phyloP scores from a whole-genome alignment of 2,329 filamentous ascomycete species.

The Neurospora sp. region DNA sequence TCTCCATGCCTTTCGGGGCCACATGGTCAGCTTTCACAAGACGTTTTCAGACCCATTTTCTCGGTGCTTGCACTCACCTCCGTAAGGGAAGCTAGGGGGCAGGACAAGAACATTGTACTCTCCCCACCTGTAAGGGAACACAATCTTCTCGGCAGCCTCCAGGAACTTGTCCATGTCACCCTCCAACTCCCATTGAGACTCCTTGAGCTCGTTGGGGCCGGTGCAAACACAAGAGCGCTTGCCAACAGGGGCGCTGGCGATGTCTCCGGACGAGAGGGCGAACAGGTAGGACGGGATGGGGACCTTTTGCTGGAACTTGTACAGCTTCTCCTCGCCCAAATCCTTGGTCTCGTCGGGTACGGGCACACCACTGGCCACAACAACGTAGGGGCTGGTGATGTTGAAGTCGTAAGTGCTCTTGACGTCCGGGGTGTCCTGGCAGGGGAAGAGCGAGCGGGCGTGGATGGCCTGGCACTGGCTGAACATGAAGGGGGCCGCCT shows the following conservation, averaged over 20 bases:
- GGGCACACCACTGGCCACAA: slow-evolving; percentile 79
- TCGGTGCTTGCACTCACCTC: slow-evolving; percentile 39
- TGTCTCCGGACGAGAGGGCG: slow-evolving; percentile 79
- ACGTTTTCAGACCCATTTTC: background rate
- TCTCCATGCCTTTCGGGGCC: slow-evolving; percentile 58
- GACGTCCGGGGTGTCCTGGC: slow-evolving; percentile 93
- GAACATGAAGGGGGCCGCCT: slow-evolving; percentile 95
- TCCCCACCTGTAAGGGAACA: slow-evolving; percentile 88
- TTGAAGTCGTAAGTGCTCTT: slow-evolving; percentile 93
- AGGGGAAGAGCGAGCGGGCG: slow-evolving; percentile 86
- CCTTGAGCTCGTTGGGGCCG: slow-evolving; percentile 75
- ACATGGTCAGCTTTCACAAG: slow-evolving; percentile 7
- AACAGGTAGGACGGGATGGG: slow-evolving; percentile 94
- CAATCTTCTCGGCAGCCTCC: slow-evolving; percentile 66
- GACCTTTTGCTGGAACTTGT: slow-evolving; percentile 80
- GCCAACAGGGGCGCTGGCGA: slow-evolving; percentile 77
- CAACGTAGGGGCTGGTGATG: slow-evolving; percentile 74
- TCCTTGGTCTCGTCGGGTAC: slow-evolving; percentile 36
- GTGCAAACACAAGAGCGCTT: slow-evolving; percentile 77
- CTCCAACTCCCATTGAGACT: slow-evolving; percentile 85
- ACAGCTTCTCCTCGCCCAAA: slow-evolving; percentile 52
- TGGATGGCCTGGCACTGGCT: slow-evolving; percentile 97
- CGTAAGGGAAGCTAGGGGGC: slow-evolving; percentile 83
- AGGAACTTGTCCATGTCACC: slow-evolving; percentile 87
- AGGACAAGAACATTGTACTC: slow-evolving; percentile 90